Evolutionary conservation across 78 protist genomes (phyloP).

Genomic region (Acrasis kona): DNA sequence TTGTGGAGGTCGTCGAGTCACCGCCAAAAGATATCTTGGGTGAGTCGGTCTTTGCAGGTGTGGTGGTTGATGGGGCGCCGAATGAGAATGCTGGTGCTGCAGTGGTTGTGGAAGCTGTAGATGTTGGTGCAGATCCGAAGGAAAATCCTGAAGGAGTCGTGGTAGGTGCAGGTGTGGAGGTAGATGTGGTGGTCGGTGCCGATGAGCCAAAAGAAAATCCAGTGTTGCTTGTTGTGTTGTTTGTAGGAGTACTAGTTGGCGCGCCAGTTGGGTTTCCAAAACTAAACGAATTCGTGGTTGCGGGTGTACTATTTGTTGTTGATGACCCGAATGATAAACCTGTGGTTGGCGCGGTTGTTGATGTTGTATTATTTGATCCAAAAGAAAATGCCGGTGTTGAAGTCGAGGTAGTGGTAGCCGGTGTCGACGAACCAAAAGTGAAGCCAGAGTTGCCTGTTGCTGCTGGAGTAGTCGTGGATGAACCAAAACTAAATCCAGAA

Average conservation of each 20-base stretch:
- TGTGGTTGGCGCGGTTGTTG: neutral
- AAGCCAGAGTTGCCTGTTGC: neutral
- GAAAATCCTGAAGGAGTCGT: too few species aligned
- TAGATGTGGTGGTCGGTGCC: too few species aligned
- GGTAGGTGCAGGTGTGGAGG: too few species aligned
- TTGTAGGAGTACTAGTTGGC: neutral
- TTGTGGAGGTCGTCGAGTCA: too few species aligned
- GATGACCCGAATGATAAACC: neutral
- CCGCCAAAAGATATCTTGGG: too few species aligned
- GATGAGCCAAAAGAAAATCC: too few species aligned
- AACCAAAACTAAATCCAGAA: neutral
- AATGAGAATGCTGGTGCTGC: too few species aligned
- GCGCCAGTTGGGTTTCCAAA: neutral
- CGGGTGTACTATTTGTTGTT: neutral
- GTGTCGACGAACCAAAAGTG: neutral
- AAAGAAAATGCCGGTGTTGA: neutral
- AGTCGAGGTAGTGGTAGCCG: neutral
- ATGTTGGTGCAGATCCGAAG: too few species aligned
- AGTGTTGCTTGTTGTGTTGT: neutral
- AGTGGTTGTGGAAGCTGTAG: too few species aligned
- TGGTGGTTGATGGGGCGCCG: too few species aligned
- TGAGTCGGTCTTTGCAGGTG: too few species aligned
- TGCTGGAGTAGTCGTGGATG: neutral
- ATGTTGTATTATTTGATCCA: neutral
- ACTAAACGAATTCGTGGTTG: neutral